These are phyloP conservation scores for Stylonectria norvegica DNA, from an alignment of 2,329 filamentous ascomycete genomes.

Conservation along the genomic window DNA sequence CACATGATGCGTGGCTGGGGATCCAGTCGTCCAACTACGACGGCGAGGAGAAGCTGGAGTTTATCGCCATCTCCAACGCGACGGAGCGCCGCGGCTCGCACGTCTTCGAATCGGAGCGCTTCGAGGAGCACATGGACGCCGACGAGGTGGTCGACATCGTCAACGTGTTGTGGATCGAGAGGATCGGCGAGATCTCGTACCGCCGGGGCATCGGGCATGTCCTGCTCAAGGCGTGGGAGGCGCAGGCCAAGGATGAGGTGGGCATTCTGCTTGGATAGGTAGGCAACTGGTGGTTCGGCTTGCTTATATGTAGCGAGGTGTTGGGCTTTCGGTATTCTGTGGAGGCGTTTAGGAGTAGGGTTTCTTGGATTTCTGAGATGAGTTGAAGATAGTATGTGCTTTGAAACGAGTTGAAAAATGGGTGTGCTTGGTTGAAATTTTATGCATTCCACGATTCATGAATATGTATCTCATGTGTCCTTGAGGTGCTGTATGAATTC, in stretches of 20 bases:
- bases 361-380: no score
- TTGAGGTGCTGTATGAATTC: no score
- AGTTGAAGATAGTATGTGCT: no score
- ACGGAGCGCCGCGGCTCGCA: slow-evolving; percentile 42
- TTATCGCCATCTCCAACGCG: slow-evolving; percentile 40
- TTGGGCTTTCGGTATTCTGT: slow-evolving; percentile 11
- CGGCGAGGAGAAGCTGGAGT: slow-evolving; percentile 42
- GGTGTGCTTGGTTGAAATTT: no score
- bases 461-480: no score
- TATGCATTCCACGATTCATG: no score
- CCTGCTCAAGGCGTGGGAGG: slow-evolving; percentile 39
- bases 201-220: slow-evolving; percentile 43
- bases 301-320: slow-evolving; percentile 12
- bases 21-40: slow-evolving; percentile 46
- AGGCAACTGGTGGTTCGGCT: not conserved
- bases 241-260: slow-evolving; percentile 38
- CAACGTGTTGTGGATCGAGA: slow-evolving; percentile 46
- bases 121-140: slow-evolving; percentile 39
- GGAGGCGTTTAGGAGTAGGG: slow-evolving; percentile 1
- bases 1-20: slow-evolving; percentile 45
- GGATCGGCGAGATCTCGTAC: slow-evolving; percentile 41
- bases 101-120: slow-evolving; percentile 38
- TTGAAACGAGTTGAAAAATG: no score
- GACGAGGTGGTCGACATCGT: slow-evolving; percentile 44
- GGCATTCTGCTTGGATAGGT: slow-evolving; percentile 40